Conservation (phyloP, 2,329 filamentous ascomycete genomes). For the Fusarium penzigii region DNA sequence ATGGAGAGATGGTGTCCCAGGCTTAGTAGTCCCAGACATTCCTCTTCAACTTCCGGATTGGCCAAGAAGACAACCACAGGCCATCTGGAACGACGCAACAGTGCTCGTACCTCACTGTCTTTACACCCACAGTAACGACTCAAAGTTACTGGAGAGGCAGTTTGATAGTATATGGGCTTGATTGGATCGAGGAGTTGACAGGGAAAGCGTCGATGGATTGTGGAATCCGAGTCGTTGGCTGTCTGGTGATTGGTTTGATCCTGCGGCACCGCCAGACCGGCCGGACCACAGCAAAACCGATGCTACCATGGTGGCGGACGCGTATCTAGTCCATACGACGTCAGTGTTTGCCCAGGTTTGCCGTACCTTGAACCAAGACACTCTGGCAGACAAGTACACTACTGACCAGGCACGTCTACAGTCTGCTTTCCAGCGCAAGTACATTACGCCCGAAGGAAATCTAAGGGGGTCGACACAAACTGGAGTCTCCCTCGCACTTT, state of each 20-base stretch:
- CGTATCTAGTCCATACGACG: conserved; percentile 46
- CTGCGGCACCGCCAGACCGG: conserved; percentile 39
- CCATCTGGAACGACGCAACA: too few species aligned
- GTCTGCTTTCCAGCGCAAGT: not conserved
- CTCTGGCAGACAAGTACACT: conserved; percentile 24
- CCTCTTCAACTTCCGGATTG: too few species aligned
- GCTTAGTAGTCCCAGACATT: not conserved
- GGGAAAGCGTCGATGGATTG: conserved; percentile 27
- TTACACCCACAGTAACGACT: too few species aligned
- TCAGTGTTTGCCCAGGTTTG: conserved; percentile 37
- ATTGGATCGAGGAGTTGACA: conserved; percentile 28
- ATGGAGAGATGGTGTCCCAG: conserved; percentile 1
- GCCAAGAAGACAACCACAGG: too few species aligned
- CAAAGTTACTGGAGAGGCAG: too few species aligned
- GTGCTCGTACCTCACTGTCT: too few species aligned
- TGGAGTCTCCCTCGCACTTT: conserved; percentile 17
- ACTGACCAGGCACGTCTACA: conserved; percentile 17
- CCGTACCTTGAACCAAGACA: conserved; percentile 33
- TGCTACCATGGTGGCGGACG: conserved; percentile 42
- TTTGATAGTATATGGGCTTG: conserved; percentile 39
- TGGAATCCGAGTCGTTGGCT: not conserved
- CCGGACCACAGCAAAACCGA: conserved; percentile 40
- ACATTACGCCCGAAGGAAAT: not conserved
- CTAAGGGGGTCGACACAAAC: not conserved
- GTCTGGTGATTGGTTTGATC: conserved; percentile 45